These are phyloP conservation scores for Rhodamnia argentea DNA, from an alignment of 345 rosid species.

Conservation along the genomic window DNA sequence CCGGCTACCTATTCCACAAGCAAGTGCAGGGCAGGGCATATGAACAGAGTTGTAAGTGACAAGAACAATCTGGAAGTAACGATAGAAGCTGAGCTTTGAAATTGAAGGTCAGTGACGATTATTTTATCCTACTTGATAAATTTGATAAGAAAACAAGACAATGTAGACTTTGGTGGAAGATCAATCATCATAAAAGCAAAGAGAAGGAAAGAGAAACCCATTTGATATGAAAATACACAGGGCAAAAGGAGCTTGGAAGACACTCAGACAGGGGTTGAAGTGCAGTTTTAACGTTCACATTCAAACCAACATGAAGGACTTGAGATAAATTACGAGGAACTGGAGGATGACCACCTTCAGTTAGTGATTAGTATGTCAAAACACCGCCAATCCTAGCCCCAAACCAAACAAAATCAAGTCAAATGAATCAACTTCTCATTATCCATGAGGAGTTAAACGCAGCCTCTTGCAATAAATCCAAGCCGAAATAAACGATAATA, in stretches of 20 bases:
- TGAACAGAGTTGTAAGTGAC: neutral
- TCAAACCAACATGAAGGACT: neutral
- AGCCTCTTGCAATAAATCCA: too few species aligned
- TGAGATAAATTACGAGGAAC: neutral
- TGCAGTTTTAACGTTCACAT: neutral
- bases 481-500: too few species aligned
- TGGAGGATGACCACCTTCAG: neutral
- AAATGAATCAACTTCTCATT: neutral
- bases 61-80: neutral
- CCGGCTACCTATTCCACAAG: slow-evolving; percentile 26
- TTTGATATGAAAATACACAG: neutral
- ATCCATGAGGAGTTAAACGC: neutral
- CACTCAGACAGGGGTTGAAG: neutral
- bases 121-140: too few species aligned
- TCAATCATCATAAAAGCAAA: neutral
- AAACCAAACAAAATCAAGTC: neutral
- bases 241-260: neutral
- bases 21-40: neutral
- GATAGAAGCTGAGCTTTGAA: neutral
- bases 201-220: neutral
- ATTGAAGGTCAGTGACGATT: too few species aligned
- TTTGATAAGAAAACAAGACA: too few species aligned
- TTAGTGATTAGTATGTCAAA: neutral
- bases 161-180: neutral
- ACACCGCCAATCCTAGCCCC: neutral